A percentile compares a stretch with the other conserved stretches of the same genome.
Evolutionary conservation across 2,329 filamentous ascomycete species (phyloP).

Genomic region (Colletotrichum paranaense): DNA sequence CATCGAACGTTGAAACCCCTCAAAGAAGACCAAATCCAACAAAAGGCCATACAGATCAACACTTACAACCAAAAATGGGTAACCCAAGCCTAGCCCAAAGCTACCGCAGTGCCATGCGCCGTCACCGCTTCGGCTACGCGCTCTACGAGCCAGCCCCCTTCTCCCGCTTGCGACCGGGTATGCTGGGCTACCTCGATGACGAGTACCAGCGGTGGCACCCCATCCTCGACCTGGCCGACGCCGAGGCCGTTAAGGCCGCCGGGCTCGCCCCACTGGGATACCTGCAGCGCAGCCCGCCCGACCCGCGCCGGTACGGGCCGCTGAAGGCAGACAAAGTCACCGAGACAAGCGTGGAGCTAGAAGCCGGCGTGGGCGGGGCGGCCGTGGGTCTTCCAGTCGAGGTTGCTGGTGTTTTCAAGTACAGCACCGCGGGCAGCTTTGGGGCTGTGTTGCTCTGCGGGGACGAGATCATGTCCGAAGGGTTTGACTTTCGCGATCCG

Average conservation of each 20-base stretch:
- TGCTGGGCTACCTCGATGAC: not conserved
- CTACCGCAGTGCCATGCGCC: not conserved
- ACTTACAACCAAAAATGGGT: not conserved
- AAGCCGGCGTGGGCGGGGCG: not conserved
- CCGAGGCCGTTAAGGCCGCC: not conserved
- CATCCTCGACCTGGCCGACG: not conserved
- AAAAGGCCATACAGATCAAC: not conserved
- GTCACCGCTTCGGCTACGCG: not conserved
- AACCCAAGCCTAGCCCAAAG: not conserved
- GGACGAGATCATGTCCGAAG: not conserved
- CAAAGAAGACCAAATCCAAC: not conserved
- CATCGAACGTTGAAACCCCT: not conserved
- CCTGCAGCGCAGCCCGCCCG: not conserved
- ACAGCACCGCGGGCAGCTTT: not conserved
- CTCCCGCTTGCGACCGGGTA: not conserved
- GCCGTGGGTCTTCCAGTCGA: not conserved
- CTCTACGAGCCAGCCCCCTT: not conserved
- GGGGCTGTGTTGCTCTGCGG: not conserved
- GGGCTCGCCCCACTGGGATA: not conserved
- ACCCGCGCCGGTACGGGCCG: not conserved
- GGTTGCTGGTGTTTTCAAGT: not conserved
- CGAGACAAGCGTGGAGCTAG: slow-evolving; percentile 39
- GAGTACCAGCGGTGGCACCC: not conserved
- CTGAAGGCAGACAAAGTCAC: slow-evolving; percentile 35
- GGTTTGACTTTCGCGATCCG: not conserved